phyloP scores from a whole-genome alignment of 2,329 filamentous ascomycete genomes.

The Paraphaeosphaeria minitans region DNA sequence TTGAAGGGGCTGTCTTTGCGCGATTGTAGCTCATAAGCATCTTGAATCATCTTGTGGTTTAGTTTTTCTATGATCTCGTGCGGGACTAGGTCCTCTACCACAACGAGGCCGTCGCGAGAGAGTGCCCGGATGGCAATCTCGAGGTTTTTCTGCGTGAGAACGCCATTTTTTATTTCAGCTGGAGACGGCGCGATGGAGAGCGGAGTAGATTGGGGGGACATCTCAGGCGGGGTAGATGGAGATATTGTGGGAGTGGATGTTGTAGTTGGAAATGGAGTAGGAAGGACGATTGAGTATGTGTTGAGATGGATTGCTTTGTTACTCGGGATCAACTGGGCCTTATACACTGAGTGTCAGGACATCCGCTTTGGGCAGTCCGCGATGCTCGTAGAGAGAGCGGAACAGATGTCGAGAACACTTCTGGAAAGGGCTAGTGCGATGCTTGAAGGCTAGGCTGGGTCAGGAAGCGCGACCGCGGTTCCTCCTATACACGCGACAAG shows the following conservation, averaged over 20 bases:
- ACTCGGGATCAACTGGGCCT: neutral
- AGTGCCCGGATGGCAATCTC: conserved; percentile 51
- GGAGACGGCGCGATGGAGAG: conserved; percentile 49
- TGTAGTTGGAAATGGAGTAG: neutral
- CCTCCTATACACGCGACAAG: neutral
- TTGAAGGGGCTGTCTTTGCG: conserved; percentile 63
- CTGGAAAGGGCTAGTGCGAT: conserved; percentile 1
- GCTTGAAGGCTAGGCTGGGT: neutral
- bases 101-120: conserved; percentile 40
- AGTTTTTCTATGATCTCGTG: conserved; percentile 59
- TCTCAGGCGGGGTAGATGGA: conserved; percentile 11
- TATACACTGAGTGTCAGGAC: neutral
- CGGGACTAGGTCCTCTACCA: conserved; percentile 44
- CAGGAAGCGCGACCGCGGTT: conserved; percentile 9
- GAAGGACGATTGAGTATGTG: neutral
- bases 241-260: neutral
- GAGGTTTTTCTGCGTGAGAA: conserved; percentile 56
- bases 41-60: conserved; percentile 64
- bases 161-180: conserved; percentile 47
- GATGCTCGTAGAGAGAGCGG: conserved; percentile 7
- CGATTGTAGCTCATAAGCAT: conserved; percentile 59
- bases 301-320: neutral
- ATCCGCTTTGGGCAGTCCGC: neutral
- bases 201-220: conserved; percentile 34
- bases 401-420: neutral